Conservation (phyloP, 495 filamentous ascomycete genomes). For the Daldinia childiae region DNA sequence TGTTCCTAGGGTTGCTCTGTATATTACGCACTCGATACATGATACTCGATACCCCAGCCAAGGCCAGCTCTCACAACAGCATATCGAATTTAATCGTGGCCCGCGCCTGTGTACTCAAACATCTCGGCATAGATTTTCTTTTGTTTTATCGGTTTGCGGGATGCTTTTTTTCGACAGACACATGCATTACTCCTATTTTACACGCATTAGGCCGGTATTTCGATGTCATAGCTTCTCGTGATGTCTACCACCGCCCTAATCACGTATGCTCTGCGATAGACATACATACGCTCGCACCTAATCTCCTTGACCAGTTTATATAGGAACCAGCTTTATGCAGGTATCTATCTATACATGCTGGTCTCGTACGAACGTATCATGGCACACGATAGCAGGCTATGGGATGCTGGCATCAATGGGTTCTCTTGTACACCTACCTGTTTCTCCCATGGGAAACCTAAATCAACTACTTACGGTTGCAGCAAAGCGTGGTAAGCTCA, state of each 20-base stretch:
- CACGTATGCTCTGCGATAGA: neutral
- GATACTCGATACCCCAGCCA: constrained; percentile 15
- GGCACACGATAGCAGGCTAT: neutral
- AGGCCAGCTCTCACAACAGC: constrained; percentile 15
- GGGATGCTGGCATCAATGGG: neutral
- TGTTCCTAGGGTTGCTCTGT: constrained; percentile 38
- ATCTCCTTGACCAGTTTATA: neutral
- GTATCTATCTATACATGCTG: neutral
- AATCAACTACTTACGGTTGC: constrained; percentile 6
- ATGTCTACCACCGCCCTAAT: neutral
- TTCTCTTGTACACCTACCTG: neutral
- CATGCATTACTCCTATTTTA: constrained; percentile 6
- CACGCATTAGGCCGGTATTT: neutral
- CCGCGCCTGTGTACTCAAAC: constrained; percentile 41
- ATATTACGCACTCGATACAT: constrained; percentile 44
- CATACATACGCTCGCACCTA: neutral
- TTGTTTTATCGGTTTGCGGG: constrained; percentile 18
- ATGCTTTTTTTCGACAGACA: constrained; percentile 27
- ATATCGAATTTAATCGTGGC: constrained; percentile 24
- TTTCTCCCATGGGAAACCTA: neutral
- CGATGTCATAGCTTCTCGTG: neutral
- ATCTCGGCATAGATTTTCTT: constrained; percentile 41
- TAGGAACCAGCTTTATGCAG: neutral
- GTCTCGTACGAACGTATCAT: neutral
- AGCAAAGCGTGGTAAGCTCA: neutral